Conservation (phyloP, 176 grass and related monocot genomes). For the Cymbopogon citratus region DNA sequence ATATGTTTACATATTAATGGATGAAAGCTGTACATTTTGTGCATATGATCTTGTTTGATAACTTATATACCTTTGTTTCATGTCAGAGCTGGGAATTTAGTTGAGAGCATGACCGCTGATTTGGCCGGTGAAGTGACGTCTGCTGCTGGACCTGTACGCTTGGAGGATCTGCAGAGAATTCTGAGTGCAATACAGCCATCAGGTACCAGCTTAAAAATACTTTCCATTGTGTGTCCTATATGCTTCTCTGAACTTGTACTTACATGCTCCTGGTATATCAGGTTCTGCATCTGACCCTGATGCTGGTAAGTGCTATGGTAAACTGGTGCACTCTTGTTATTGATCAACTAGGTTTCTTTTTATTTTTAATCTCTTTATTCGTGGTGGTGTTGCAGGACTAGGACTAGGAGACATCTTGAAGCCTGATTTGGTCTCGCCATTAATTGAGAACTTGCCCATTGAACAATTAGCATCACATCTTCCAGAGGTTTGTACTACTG, state of each 20-base stretch:
- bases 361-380: constrained; percentile 3
- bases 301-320: constrained; percentile 60
- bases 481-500: constrained; percentile 27
- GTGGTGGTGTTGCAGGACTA: constrained; percentile 45
- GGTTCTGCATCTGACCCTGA: constrained; percentile 67
- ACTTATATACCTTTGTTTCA: neutral
- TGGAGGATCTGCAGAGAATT: constrained; percentile 92
- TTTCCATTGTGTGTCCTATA: neutral
- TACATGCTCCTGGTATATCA: constrained; percentile 23
- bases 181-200: constrained; percentile 86
- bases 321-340: constrained; percentile 4
- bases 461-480: constrained; percentile 53
- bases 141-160: constrained; percentile 70
- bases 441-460: constrained; percentile 69
- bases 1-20: no score
- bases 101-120: constrained; percentile 86
- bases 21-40: no score
- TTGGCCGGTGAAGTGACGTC: constrained; percentile 92
- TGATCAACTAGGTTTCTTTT: neutral
- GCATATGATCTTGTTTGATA: neutral
- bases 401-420: constrained; percentile 92
- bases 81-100: constrained; percentile 91
- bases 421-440: constrained; percentile 71
- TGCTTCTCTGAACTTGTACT: neutral
- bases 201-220: constrained; percentile 41